These are phyloP conservation scores for Aureobasidium subglaciale DNA, from an alignment of 2,329 filamentous ascomycete genomes.

Conservation along the genomic window DNA sequence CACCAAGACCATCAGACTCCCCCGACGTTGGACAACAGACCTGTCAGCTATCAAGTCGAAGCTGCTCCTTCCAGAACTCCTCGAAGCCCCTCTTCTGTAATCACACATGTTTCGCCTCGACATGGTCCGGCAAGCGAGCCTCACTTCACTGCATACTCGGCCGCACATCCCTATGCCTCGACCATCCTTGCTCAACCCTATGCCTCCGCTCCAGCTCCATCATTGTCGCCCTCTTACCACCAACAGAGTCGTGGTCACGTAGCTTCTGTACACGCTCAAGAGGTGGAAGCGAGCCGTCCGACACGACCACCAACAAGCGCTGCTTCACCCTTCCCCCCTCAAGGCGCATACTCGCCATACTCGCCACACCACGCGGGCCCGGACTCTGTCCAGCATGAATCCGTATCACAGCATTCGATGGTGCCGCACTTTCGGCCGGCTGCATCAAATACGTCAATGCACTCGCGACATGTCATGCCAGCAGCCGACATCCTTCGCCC, in stretches of 20 bases:
- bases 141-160: neutral
- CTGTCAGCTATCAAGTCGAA: neutral
- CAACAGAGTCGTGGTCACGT: neutral
- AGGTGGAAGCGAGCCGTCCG: neutral
- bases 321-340: neutral
- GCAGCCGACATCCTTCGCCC: neutral
- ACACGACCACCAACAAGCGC: neutral
- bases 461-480: neutral
- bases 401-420: neutral
- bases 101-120: neutral
- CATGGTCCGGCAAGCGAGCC: too few species aligned
- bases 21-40: too few species aligned
- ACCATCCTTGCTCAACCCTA: neutral
- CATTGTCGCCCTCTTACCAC: neutral
- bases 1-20: neutral
- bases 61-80: neutral
- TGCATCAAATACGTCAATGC: neutral
- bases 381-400: neutral
- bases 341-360: too few species aligned
- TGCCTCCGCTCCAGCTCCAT: neutral
- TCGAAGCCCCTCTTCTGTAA: neutral
- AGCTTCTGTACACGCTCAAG: neutral
- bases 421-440: neutral
- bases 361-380: neutral
- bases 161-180: neutral